A percentile compares a stretch with the other conserved stretches of the same genome.
Evolutionary conservation across 2,329 filamentous ascomycete genomes (phyloP).

Genomic region (Paramyrothecium sp.): DNA sequence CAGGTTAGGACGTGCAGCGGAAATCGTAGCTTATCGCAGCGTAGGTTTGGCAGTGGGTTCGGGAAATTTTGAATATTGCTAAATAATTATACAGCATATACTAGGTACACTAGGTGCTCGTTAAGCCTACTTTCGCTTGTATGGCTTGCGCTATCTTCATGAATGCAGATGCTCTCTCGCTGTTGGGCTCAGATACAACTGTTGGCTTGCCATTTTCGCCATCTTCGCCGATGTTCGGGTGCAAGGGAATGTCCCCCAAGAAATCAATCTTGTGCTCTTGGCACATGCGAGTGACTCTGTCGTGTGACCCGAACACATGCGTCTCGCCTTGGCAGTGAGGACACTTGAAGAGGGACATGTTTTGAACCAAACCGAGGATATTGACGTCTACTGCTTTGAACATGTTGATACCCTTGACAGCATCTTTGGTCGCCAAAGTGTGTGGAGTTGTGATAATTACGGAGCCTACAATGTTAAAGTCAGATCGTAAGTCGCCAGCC

Average conservation of each 20-base stretch:
- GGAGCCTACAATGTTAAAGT: constrained; percentile 52
- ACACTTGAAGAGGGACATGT: constrained; percentile 85
- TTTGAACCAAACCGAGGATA: constrained; percentile 84
- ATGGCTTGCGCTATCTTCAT: constrained; percentile 63
- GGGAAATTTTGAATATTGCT: not conserved
- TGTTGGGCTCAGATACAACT: constrained; percentile 80
- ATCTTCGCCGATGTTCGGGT: constrained; percentile 83
- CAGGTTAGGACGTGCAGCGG: too few relatives aligned
- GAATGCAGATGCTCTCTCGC: constrained; percentile 71
- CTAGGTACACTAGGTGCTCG: constrained; percentile 5
- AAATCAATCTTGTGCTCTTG: constrained; percentile 72
- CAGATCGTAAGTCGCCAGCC: not conserved
- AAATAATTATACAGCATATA: constrained; percentile 6
- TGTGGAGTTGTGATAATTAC: constrained; percentile 93
- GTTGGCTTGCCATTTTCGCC: constrained; percentile 86
- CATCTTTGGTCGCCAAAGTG: constrained; percentile 87
- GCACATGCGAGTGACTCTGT: constrained; percentile 68
- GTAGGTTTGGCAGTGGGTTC: too few relatives aligned
- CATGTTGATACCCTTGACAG: constrained; percentile 88
- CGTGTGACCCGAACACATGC: constrained; percentile 69
- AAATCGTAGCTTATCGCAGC: too few relatives aligned
- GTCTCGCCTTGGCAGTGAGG: constrained; percentile 74
- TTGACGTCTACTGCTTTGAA: constrained; percentile 83
- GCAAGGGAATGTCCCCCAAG: constrained; percentile 84
- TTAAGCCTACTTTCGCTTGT: constrained; percentile 39